These are phyloP conservation scores for Paramecium sexaurelia DNA, from an alignment of 73 alveolate genomes.

Conservation along the genomic window DNA sequence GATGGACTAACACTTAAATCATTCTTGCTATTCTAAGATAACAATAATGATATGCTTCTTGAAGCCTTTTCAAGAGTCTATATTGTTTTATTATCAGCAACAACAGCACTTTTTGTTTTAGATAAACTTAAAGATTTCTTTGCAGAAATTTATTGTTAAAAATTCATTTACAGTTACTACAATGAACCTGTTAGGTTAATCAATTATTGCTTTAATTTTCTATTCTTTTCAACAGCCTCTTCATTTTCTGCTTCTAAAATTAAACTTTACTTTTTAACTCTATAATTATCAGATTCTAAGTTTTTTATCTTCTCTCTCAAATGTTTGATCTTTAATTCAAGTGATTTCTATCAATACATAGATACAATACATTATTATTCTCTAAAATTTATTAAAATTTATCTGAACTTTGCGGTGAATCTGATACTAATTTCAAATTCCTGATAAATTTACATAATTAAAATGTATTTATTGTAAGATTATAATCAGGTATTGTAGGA, in stretches of 20 bases:
- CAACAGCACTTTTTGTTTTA: not conserved
- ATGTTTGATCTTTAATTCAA: not conserved
- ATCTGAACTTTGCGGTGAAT: constrained; percentile 23
- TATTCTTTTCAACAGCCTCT: constrained; percentile 40
- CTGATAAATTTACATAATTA: constrained; percentile 27
- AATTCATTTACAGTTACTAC: not conserved
- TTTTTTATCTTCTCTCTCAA: not conserved
- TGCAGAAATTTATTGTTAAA: not conserved
- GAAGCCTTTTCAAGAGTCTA: constrained; percentile 5
- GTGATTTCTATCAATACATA: not conserved
- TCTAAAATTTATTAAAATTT: constrained; percentile 23
- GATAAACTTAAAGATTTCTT: not conserved
- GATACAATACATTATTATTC: not conserved
- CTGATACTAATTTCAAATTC: not conserved
- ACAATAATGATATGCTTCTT: not conserved
- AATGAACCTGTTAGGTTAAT: not conserved
- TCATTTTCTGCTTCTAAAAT: constrained; percentile 21
- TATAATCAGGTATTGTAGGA: constrained; percentile 14
- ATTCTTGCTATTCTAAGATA: not conserved
- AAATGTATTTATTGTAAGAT: not conserved
- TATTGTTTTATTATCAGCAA: constrained; percentile 6
- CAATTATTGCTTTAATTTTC: not conserved
- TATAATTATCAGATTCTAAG: not conserved
- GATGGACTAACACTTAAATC: constrained; percentile 26
- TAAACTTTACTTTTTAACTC: not conserved